Percentiles rank a stretch among this genome's conserved stretches.
phyloP scores from a whole-genome alignment of 1,284 basidiomycete genomes.

The Dichomitus squalens region DNA sequence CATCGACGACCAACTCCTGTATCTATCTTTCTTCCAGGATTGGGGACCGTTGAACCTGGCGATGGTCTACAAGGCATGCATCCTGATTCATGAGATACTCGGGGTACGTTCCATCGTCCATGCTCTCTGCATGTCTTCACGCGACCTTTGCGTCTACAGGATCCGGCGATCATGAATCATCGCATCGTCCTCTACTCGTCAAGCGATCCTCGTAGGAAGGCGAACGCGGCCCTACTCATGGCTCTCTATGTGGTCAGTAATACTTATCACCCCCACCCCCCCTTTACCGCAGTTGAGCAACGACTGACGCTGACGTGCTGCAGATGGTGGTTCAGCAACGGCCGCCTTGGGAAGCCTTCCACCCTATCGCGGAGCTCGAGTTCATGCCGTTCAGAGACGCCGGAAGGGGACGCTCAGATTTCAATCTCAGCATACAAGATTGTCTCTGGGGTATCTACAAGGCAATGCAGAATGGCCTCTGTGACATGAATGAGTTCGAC shows the following conservation, averaged over 20 bases:
- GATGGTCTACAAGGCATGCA: conserved; percentile 93
- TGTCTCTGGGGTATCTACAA: conserved; percentile 96
- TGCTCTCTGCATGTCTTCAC: conserved; percentile 25
- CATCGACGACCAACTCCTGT: conserved; percentile 90
- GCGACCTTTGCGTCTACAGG: conserved; percentile 43
- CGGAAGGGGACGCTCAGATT: conserved; percentile 91
- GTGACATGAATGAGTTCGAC: conserved; percentile 91
- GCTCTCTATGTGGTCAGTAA: conserved; percentile 84
- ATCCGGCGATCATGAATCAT: conserved; percentile 65
- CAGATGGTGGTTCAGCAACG: conserved; percentile 93
- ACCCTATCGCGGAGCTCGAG: conserved; percentile 88
- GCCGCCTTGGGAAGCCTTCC: conserved; percentile 94
- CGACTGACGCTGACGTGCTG: conserved; percentile 1
- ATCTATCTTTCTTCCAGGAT: conserved; percentile 94
- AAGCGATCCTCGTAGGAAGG: conserved; percentile 83
- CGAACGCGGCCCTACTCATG: conserved; percentile 92
- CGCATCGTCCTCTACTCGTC: conserved; percentile 91
- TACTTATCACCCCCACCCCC: no score
- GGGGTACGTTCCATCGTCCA: conserved; percentile 53
- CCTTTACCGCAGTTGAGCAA: background rate
- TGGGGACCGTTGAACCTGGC: conserved; percentile 94
- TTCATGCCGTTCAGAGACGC: conserved; percentile 97
- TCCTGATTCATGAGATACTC: conserved; percentile 87
- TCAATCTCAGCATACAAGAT: conserved; percentile 91
- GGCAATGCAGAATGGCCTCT: conserved; percentile 86